Evolutionary conservation across 139 green algal species (phyloP).

Genomic region (Micractinium sp.): DNA sequence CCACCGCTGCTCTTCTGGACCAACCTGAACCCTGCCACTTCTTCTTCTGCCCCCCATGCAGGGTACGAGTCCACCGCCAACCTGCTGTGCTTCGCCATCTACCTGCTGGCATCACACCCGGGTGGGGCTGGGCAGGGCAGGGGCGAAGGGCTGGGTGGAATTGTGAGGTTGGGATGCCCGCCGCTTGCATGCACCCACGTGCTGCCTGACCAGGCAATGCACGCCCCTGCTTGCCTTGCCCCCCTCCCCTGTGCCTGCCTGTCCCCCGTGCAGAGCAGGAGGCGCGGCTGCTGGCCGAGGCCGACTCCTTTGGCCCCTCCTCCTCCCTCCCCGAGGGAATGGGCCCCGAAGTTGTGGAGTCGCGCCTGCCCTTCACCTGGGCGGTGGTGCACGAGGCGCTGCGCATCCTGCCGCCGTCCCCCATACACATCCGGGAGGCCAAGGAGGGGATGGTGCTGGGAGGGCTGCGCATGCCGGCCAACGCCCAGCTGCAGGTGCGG

Average conservation of each 20-base stretch:
- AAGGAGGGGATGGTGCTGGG: neutral
- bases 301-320: neutral
- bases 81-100: neutral
- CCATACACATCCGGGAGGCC: neutral
- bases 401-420: neutral
- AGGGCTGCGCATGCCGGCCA: neutral
- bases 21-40: too few relatives aligned
- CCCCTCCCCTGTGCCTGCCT: neutral
- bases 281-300: conserved; percentile 10
- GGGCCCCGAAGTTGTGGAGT: neutral
- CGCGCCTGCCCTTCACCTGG: neutral
- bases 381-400: neutral
- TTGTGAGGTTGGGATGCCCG: too few relatives aligned
- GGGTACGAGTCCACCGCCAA: conserved; percentile 23
- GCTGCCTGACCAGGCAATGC: too few relatives aligned
- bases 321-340: neutral
- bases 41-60: neutral
- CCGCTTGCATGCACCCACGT: too few relatives aligned
- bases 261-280: conserved; percentile 7
- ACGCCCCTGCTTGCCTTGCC: neutral
- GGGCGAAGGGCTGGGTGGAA: too few relatives aligned
- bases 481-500: neutral
- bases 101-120: neutral
- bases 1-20: too few relatives aligned
- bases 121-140: neutral